A percentile compares a stretch with the other conserved stretches of the same genome.
phyloP scores from a whole-genome alignment of 768 basidiomycete genomes.

The Pisolithus tinctorius region DNA sequence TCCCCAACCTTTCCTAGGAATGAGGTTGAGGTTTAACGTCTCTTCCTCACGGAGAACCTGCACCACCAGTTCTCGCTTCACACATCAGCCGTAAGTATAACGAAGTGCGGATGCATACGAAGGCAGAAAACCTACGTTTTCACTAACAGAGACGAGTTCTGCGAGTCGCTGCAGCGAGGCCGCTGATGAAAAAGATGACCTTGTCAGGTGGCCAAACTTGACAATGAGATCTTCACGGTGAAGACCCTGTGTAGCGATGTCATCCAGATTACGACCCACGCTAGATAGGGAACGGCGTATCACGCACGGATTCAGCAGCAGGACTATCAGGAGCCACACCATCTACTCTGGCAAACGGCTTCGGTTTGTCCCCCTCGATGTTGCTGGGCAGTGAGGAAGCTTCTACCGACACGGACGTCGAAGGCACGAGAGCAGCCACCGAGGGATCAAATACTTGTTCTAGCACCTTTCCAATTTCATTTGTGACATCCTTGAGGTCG shows the following conservation, averaged over 20 bases:
- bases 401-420: constrained; percentile 16
- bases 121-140: constrained; percentile 53
- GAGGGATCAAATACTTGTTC: constrained; percentile 59
- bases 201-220: constrained; percentile 62
- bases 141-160: constrained; percentile 63
- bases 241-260: constrained; percentile 45
- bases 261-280: background rate
- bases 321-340: constrained; percentile 77
- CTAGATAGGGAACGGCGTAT: constrained; percentile 5
- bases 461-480: constrained; percentile 60
- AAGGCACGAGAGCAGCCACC: constrained; percentile 1
- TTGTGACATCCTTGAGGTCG: constrained; percentile 61
- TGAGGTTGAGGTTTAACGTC: constrained; percentile 46
- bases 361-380: constrained; percentile 9
- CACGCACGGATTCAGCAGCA: constrained; percentile 70
- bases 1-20: constrained; percentile 75
- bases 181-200: constrained; percentile 26
- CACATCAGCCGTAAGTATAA: background rate
- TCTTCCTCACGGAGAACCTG: constrained; percentile 48
- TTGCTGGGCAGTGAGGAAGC: constrained; percentile 17
- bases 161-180: constrained; percentile 64
- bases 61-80: constrained; percentile 53
- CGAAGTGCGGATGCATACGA: background rate
- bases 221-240: constrained; percentile 63
- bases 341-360: constrained; percentile 77